These are phyloP conservation scores for Coleophoma crateriformis DNA, from an alignment of 2,329 filamentous ascomycete genomes.

Conservation along the genomic window DNA sequence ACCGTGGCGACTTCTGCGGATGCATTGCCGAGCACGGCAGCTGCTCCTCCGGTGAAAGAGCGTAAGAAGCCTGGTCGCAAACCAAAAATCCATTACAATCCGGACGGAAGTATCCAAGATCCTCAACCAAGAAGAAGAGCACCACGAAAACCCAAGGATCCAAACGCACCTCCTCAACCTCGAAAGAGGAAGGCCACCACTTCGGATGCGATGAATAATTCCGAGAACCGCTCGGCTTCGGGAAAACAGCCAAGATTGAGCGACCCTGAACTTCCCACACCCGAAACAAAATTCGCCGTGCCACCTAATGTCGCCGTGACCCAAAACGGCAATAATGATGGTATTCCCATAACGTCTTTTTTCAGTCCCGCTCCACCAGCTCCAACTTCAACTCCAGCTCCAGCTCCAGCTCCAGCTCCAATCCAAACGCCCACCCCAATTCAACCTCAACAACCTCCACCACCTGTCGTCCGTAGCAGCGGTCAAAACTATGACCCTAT, in stretches of 20 bases:
- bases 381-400: constrained; percentile 14
- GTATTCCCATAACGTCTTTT: constrained; percentile 22
- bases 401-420: background rate
- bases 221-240: constrained; percentile 23
- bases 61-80: constrained; percentile 62
- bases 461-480: constrained; percentile 48
- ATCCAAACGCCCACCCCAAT: constrained; percentile 9
- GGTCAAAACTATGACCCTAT: constrained; percentile 89
- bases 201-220: constrained; percentile 26
- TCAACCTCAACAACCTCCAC: constrained; percentile 31
- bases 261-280: constrained; percentile 13
- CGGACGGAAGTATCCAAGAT: constrained; percentile 36
- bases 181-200: constrained; percentile 45
- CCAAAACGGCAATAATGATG: constrained; percentile 22
- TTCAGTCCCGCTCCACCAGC: constrained; percentile 18
- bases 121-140: constrained; percentile 37
- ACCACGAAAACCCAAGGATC: constrained; percentile 52
- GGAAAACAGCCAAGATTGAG: constrained; percentile 10
- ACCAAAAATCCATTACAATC: constrained; percentile 45
- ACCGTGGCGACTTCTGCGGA: constrained; percentile 10
- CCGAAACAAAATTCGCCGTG: constrained; percentile 9
- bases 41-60: constrained; percentile 1
- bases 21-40: constrained; percentile 4
- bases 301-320: constrained; percentile 10
- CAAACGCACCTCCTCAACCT: constrained; percentile 48